Evolutionary conservation across 495 filamentous ascomycete species (phyloP).

Genomic region (Hyaloscypha finlandica): DNA sequence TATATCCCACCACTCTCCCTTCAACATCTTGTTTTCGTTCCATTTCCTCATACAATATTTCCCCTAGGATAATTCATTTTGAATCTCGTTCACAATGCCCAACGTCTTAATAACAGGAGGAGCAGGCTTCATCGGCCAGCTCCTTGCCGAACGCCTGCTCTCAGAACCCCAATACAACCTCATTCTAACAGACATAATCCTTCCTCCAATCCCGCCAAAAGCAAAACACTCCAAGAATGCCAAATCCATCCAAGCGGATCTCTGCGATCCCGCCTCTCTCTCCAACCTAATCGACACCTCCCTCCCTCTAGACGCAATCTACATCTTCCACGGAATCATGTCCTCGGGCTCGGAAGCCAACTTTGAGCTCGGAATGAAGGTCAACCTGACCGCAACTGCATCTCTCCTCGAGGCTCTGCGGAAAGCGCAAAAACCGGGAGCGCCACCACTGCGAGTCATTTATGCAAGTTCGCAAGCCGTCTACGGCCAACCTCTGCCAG

Average conservation of each 20-base stretch:
- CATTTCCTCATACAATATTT: not conserved
- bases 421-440: constrained; percentile 40
- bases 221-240: constrained; percentile 54
- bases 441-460: constrained; percentile 42
- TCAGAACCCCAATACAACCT: constrained; percentile 22
- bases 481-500: constrained; percentile 57
- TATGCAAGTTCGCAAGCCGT: constrained; percentile 57
- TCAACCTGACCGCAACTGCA: constrained; percentile 75
- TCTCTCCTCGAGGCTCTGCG: constrained; percentile 64
- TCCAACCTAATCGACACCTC: constrained; percentile 46
- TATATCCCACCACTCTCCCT: not conserved
- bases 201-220: constrained; percentile 50
- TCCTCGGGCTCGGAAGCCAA: constrained; percentile 74
- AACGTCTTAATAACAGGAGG: constrained; percentile 47
- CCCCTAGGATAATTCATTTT: not conserved
- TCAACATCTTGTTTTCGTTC: not conserved
- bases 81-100: constrained; percentile 36
- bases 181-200: constrained; percentile 30
- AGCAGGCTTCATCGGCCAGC: constrained; percentile 45
- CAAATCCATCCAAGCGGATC: constrained; percentile 60
- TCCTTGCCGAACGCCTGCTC: constrained; percentile 40
- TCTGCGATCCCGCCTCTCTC: constrained; percentile 54
- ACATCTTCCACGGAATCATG: constrained; percentile 87
- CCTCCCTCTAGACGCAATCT: constrained; percentile 61
- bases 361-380: constrained; percentile 69